phyloP scores from a whole-genome alignment of 108 stramenopile genomes.

The Skeletonema costatum region DNA sequence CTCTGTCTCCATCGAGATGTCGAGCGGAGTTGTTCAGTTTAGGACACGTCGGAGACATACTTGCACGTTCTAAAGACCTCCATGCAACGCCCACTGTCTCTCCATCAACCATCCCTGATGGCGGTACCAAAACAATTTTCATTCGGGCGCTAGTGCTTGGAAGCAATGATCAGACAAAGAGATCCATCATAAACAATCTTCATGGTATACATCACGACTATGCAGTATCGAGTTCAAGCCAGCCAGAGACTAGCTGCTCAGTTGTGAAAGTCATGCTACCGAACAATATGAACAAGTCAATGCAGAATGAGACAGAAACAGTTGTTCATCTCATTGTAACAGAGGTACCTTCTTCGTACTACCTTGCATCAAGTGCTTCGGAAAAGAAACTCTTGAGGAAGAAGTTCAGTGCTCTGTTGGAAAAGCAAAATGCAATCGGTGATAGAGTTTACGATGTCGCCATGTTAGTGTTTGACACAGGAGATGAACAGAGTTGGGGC shows the following conservation, averaged over 20 bases:
- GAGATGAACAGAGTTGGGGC: conserved; percentile 56
- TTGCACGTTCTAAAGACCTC: neutral
- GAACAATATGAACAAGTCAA: conserved; percentile 6
- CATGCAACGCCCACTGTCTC: neutral
- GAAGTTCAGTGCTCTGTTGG: conserved; percentile 43
- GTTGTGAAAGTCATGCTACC: conserved; percentile 47
- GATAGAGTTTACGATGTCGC: conserved; percentile 63
- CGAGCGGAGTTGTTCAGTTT: conserved; percentile 74
- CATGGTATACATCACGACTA: conserved; percentile 28
- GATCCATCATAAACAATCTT: conserved; percentile 43
- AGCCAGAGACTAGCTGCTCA: conserved; percentile 43
- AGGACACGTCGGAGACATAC: conserved; percentile 52
- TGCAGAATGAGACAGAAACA: conserved; percentile 39
- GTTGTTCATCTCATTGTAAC: conserved; percentile 74
- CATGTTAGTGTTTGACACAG: conserved; percentile 65
- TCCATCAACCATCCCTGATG: neutral
- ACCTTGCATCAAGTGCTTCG: conserved; percentile 28
- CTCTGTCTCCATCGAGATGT: conserved; percentile 61
- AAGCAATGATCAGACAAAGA: conserved; percentile 54
- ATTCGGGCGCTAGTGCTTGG: conserved; percentile 70
- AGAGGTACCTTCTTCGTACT: conserved; percentile 59
- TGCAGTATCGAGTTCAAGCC: neutral
- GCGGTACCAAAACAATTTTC: conserved; percentile 51
- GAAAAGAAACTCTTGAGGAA: conserved; percentile 22
- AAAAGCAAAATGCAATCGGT: neutral